Evolutionary conservation across 208 protist species (phyloP).

Genomic region (Trypanosoma congolense): DNA sequence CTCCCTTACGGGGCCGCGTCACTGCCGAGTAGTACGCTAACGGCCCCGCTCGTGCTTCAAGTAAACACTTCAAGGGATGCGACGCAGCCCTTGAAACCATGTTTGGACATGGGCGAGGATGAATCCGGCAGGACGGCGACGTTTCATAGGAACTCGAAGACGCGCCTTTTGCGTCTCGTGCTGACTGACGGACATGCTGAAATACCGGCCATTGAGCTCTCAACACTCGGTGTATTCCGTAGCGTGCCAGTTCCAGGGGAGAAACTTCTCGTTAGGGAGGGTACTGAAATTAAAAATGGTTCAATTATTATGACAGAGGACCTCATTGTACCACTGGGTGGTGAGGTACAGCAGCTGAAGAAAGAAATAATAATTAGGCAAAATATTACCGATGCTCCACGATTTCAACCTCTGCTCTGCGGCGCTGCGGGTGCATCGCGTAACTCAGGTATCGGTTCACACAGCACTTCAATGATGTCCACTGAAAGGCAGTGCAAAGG

Average conservation of each 20-base stretch:
- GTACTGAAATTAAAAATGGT: constrained; percentile 63
- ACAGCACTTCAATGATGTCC: too few species aligned
- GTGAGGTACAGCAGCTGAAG: constrained; percentile 68
- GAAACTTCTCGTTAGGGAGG: constrained; percentile 63
- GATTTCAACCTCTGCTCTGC: constrained; percentile 61
- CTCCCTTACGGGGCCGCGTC: constrained; percentile 54
- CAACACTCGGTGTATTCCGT: constrained; percentile 52
- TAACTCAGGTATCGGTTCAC: too few species aligned
- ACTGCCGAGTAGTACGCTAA: constrained; percentile 34
- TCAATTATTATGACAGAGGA: constrained; percentile 68
- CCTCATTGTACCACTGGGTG: constrained; percentile 47
- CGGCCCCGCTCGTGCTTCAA: constrained; percentile 59
- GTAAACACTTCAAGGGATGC: constrained; percentile 67
- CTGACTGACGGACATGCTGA: constrained; percentile 66
- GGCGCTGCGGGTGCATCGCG: too few species aligned
- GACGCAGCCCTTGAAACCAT: constrained; percentile 77
- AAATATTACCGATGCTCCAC: constrained; percentile 50
- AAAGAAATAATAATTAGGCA: constrained; percentile 57
- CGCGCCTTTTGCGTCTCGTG: constrained; percentile 61
- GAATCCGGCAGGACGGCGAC: constrained; percentile 41
- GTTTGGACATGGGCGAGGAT: constrained; percentile 47
- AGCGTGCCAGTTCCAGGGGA: constrained; percentile 68
- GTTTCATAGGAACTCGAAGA: constrained; percentile 39
- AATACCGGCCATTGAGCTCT: constrained; percentile 68
- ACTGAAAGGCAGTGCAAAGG: too few species aligned